These are phyloP conservation scores for Tetradesmus lagerheimii DNA, from an alignment of 139 green algal species.

Conservation along the genomic window DNA sequence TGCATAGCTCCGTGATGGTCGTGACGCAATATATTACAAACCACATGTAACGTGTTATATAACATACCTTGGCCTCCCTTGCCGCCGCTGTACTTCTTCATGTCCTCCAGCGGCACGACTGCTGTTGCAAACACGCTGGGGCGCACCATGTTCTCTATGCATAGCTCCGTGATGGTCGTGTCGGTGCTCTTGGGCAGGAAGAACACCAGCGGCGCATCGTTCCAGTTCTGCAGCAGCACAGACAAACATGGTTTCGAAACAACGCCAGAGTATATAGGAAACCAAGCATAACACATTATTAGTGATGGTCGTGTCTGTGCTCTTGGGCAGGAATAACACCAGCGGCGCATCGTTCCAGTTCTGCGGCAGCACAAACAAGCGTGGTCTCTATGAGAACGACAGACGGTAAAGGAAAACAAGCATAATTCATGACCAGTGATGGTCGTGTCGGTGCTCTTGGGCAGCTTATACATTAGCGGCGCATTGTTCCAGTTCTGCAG, in stretches of 20 bases:
- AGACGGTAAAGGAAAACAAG: too few relatives aligned
- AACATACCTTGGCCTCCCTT: neutral
- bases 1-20: slow-evolving; percentile 57
- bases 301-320: slow-evolving; percentile 52
- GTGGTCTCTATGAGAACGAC: neutral
- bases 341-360: slow-evolving; percentile 36
- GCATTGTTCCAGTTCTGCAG: slow-evolving; percentile 29
- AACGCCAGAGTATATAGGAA: too few relatives aligned
- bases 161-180: slow-evolving; percentile 60
- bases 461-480: slow-evolving; percentile 51
- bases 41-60: neutral
- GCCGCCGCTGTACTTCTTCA: slow-evolving; percentile 13
- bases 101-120: slow-evolving; percentile 59
- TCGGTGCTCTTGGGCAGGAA: slow-evolving; percentile 55
- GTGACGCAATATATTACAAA: slow-evolving; percentile 12
- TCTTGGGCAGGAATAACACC: slow-evolving; percentile 59
- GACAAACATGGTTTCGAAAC: too few relatives aligned
- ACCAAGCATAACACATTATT: too few relatives aligned
- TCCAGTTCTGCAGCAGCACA: slow-evolving; percentile 45
- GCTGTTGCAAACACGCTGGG: slow-evolving; percentile 53
- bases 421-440: too few relatives aligned
- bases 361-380: neutral
- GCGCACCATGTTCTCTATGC: slow-evolving; percentile 59
- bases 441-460: slow-evolving; percentile 55
- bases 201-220: slow-evolving; percentile 46